Conservation (phyloP, 2,329 filamentous ascomycete species). For the Aspergillus pseudoterreus region DNA sequence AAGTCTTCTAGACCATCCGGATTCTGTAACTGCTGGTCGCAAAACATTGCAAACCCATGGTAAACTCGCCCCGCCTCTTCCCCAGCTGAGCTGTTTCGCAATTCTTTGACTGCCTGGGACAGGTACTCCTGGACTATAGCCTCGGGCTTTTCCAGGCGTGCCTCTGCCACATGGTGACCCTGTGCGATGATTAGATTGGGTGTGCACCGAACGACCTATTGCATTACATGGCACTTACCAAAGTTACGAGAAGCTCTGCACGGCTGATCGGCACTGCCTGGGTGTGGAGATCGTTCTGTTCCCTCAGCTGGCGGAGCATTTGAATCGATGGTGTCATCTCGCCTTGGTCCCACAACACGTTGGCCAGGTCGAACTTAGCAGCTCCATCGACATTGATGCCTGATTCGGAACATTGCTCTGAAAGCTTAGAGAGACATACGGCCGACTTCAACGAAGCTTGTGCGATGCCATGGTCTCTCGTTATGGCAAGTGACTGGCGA, state of each 20-base stretch:
- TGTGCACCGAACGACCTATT: background rate
- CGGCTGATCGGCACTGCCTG: constrained; percentile 70
- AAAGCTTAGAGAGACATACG: constrained; percentile 75
- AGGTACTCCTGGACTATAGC: constrained; percentile 85
- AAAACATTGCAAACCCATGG: constrained; percentile 92
- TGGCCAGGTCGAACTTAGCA: constrained; percentile 77
- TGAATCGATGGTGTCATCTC: constrained; percentile 85
- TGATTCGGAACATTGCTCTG: constrained; percentile 64
- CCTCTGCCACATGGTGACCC: constrained; percentile 85
- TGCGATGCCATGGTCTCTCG: constrained; percentile 72
- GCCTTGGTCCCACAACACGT: constrained; percentile 89
- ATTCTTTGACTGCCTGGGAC: constrained; percentile 74
- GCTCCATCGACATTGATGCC: constrained; percentile 74
- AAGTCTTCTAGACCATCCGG: constrained; percentile 81
- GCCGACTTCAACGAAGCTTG: constrained; percentile 86
- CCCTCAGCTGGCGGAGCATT: constrained; percentile 74
- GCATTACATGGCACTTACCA: constrained; percentile 46
- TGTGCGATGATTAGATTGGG: constrained; percentile 22
- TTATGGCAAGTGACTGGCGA: constrained; percentile 69
- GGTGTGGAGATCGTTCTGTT: constrained; percentile 57
- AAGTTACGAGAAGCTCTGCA: constrained; percentile 77
- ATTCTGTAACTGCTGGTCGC: constrained; percentile 88
- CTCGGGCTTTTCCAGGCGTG: constrained; percentile 85
- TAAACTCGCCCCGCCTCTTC: constrained; percentile 82
- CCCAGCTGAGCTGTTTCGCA: constrained; percentile 65